Percentiles rank a stretch among this genome's conserved stretches.
phyloP scores from a whole-genome alignment of 2,329 filamentous ascomycete genomes.

The Rutstroemia sp. region DNA sequence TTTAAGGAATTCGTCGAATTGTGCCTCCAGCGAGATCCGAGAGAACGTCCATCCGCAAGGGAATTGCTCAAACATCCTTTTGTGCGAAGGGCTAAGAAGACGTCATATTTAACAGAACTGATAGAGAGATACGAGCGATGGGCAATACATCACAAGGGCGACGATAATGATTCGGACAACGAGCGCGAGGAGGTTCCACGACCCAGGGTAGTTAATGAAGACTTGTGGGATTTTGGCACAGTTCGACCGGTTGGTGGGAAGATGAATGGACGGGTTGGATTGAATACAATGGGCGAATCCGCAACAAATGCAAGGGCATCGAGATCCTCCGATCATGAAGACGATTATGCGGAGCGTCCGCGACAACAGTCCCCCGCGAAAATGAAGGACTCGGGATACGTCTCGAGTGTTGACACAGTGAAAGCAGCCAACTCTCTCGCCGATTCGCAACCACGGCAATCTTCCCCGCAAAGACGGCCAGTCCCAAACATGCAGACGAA shows the following conservation, averaged over 20 bases:
- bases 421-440: conserved; percentile 40
- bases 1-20: conserved; percentile 82
- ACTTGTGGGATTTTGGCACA: conserved; percentile 98
- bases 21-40: conserved; percentile 82
- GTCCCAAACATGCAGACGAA: conserved; percentile 30
- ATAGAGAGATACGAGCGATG: conserved; percentile 88
- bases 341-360: conserved; percentile 45
- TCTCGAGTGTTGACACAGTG: conserved; percentile 42
- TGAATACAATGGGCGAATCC: conserved; percentile 71
- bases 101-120: conserved; percentile 90
- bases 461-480: conserved; percentile 53
- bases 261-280: conserved; percentile 51
- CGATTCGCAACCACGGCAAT: conserved; percentile 45
- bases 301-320: conserved; percentile 68
- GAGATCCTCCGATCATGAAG: conserved; percentile 40
- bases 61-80: conserved; percentile 88
- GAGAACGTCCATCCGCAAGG: conserved; percentile 77
- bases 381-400: conserved; percentile 33
- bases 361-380: conserved; percentile 47
- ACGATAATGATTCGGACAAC: conserved; percentile 57
- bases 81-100: conserved; percentile 85
- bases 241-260: conserved; percentile 71
- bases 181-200: conserved; percentile 37
- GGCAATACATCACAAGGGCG: conserved; percentile 71
- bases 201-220: conserved; percentile 57